These are phyloP conservation scores for Ammopiptanthus mongolicus DNA, from an alignment of 306 rosid species.

Conservation along the genomic window DNA sequence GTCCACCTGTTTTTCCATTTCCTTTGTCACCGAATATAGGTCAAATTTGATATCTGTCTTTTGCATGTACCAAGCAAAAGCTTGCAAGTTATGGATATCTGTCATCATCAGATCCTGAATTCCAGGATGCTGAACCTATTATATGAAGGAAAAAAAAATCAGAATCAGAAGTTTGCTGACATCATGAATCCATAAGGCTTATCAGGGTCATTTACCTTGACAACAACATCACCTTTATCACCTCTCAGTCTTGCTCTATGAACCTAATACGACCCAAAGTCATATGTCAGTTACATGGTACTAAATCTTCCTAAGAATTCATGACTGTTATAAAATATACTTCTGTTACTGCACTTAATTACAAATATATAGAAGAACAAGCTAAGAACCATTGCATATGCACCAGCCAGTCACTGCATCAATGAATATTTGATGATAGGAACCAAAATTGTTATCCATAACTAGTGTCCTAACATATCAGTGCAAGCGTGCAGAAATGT, in stretches of 20 bases:
- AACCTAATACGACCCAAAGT: conserved; percentile 51
- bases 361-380: neutral
- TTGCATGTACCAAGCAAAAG: conserved; percentile 84
- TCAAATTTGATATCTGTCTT: conserved; percentile 94
- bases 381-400: neutral
- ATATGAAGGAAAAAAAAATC: conserved; percentile 25
- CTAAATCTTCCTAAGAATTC: conserved; percentile 11
- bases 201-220: conserved; percentile 61
- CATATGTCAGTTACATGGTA: conserved; percentile 23
- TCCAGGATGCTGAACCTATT: conserved; percentile 98
- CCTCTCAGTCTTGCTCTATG: conserved; percentile 84
- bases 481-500: conserved; percentile 2
- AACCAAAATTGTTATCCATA: neutral
- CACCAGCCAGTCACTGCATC: too few relatives aligned
- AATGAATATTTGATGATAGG: neutral
- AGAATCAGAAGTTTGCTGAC: conserved; percentile 25
- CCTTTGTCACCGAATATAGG: conserved; percentile 84
- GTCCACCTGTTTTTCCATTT: conserved; percentile 91
- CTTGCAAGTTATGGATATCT: conserved; percentile 88
- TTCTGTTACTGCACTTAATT: neutral
- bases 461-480: neutral
- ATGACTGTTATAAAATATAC: conserved; percentile 3
- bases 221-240: conserved; percentile 69
- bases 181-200: conserved; percentile 9
- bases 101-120: conserved; percentile 97